Base-by-base conservation (phyloP, 495 filamentous ascomycete species). In the Alectoria sarmentosa region DNA sequence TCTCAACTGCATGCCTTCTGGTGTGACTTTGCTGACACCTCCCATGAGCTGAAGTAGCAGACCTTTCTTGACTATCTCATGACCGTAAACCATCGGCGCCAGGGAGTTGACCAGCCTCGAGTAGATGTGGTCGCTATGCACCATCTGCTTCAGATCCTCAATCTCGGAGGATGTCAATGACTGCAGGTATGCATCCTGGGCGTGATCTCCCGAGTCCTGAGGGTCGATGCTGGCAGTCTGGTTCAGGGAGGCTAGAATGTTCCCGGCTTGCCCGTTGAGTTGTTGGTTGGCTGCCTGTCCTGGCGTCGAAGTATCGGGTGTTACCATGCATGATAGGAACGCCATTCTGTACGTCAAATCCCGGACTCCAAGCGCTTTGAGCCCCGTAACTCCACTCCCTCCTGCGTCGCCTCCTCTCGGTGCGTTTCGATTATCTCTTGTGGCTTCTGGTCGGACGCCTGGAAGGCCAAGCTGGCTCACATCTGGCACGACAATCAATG, bases 1-100 rank as follows among this genome's bases (percentile, higher is more conserved):
- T 79, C 94, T 84, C 32, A 99, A 83, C 62, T 89, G 84, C 89
- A 99, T 90, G 61, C 90, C 92, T 77, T 99, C 94, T 0, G 92
- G 92, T 3, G 85, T 86, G 5, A 70, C 74, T 74, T 99, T 99
- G 75, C 84, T 83, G 15, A 99, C 90, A 76, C 94, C 94, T 7
- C 90, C 88, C 81, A 98, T 90, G 57, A 98, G 78, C 73, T 98
- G 94, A 32, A 99, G 79, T 4, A 99, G 84, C 14, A 99, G 78
- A 28, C 94, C 94, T 73, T 99, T 99, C 78, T 99, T 99, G 68
- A 99, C 92, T 62, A 96, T 90, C 56, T 94, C 90, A 73, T 99
- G 94, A 36, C 94, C 94, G 70, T 95, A 99, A 8, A 98, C 91
- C 81, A 92, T 98, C 3, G 94, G 94, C 2, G 94, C 94, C n/a